Percentiles rank a stretch among this genome's conserved stretches.
Evolutionary conservation across 345 rosid species (phyloP).

Genomic region (Geranium brycei): DNA sequence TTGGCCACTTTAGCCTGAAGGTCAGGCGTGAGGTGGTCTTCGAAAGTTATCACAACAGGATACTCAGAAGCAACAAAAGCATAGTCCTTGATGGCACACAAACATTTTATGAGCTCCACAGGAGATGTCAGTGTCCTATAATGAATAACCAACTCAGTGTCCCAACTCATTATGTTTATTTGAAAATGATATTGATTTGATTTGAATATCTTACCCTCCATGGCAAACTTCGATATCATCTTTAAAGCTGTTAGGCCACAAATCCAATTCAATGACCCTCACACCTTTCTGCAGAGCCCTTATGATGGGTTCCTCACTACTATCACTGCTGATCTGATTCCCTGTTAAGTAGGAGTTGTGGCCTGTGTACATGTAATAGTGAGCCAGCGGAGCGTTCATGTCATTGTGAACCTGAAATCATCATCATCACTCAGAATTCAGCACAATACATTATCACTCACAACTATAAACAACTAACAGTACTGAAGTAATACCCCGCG

Average conservation of each 20-base stretch:
- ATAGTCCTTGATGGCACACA: slow-evolving; percentile 40
- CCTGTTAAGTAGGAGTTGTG: slow-evolving; percentile 87
- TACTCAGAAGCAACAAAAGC: slow-evolving; percentile 56
- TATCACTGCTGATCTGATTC: slow-evolving; percentile 50
- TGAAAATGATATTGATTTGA: no score
- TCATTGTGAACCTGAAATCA: slow-evolving; percentile 48
- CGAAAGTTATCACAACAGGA: slow-evolving; percentile 80
- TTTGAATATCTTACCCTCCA: slow-evolving; percentile 39
- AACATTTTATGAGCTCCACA: slow-evolving; percentile 49
- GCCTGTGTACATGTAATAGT: slow-evolving; percentile 71
- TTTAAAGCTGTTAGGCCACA: slow-evolving; percentile 54
- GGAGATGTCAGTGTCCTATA: slow-evolving; percentile 52
- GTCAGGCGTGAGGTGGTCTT: slow-evolving; percentile 50
- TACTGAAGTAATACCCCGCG: slow-evolving; percentile 13
- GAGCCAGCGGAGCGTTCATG: slow-evolving; percentile 60
- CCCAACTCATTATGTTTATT: no score
- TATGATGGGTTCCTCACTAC: slow-evolving; percentile 50
- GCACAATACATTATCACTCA: neutral
- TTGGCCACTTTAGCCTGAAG: slow-evolving; percentile 60
- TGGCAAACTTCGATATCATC: slow-evolving; percentile 51
- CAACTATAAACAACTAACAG: neutral
- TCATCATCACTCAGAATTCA: no score
- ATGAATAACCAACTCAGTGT: neutral
- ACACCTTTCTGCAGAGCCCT: slow-evolving; percentile 49
- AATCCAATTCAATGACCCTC: slow-evolving; percentile 75